Conservation (phyloP, 345 rosid genomes). For the Camelina neglecta region DNA sequence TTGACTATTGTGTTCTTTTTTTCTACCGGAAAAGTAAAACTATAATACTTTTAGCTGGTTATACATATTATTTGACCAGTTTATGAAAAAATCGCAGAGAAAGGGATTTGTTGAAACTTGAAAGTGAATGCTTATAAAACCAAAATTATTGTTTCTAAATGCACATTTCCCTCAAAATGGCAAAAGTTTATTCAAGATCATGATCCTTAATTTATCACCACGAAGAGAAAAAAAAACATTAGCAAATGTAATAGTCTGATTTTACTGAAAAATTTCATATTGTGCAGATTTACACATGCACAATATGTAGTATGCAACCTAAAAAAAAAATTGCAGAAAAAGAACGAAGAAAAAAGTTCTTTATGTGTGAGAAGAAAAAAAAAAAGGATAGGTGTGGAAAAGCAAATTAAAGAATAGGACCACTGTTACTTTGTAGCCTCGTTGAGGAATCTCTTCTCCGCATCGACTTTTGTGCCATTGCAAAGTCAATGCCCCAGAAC, state of each 20-base stretch:
- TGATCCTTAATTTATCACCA: neutral
- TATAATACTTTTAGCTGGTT: neutral
- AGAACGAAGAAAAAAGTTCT: slow-evolving; percentile 10
- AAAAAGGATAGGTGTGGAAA: slow-evolving; percentile 46
- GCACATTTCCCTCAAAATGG: neutral
- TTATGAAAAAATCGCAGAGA: neutral
- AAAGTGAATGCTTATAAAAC: neutral
- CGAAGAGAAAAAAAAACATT: neutral
- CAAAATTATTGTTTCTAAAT: neutral
- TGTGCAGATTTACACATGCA: neutral
- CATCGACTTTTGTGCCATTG: slow-evolving; percentile 44
- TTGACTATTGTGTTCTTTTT: neutral
- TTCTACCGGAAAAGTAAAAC: neutral
- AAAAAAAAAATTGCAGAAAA: neutral
- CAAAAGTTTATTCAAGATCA: neutral
- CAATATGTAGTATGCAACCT: slow-evolving; percentile 1
- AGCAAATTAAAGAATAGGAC: slow-evolving; percentile 39
- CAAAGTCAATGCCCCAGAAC: slow-evolving; percentile 71
- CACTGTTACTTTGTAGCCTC: slow-evolving; percentile 53
- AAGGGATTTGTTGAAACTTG: neutral
- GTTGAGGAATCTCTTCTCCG: slow-evolving; percentile 67
- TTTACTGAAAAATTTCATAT: neutral
- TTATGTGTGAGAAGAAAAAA: neutral
- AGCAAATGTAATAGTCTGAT: neutral
- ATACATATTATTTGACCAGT: neutral